phyloP scores from a whole-genome alignment of 176 grass and related monocot species.

The Eragrostis nindensis region DNA sequence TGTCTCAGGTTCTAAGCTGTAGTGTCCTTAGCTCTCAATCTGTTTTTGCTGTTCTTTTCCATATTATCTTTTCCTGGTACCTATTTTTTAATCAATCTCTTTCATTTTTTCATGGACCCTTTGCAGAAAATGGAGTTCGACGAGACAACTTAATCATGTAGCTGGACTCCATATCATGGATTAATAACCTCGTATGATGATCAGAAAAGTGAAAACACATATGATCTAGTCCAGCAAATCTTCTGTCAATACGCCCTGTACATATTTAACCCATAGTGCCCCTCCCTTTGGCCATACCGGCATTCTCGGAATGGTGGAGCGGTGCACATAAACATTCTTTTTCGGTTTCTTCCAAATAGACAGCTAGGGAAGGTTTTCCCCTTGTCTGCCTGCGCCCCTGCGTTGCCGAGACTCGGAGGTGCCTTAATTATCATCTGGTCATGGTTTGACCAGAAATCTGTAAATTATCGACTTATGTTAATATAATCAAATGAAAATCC shows the following conservation, averaged over 20 bases:
- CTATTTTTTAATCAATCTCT: background rate
- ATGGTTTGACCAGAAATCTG: conserved; percentile 34
- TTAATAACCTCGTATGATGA: conserved; percentile 16
- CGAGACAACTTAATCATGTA: conserved; percentile 39
- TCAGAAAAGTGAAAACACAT: conserved; percentile 22
- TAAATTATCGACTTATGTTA: conserved; percentile 27
- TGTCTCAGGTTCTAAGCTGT: conserved; percentile 2
- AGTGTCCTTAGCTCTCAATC: background rate
- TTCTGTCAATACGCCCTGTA: conserved; percentile 52
- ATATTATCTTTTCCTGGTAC: background rate
- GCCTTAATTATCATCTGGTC: background rate
- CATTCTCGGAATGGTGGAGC: conserved; percentile 40
- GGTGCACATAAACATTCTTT: conserved; percentile 50
- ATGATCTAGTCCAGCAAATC: conserved; percentile 17
- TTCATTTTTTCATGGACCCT: background rate
- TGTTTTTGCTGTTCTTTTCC: background rate
- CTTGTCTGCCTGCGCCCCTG: conserved; percentile 1
- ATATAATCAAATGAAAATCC: conserved; percentile 46
- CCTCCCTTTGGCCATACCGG: conserved; percentile 13
- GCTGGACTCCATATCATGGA: conserved; percentile 18
- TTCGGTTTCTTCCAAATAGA: conserved; percentile 31
- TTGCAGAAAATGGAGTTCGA: conserved; percentile 64
- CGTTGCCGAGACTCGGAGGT: conserved; percentile 8
- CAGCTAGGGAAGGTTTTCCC: conserved; percentile 9
- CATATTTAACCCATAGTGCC: conserved; percentile 29